Percentiles rank a stretch among this genome's conserved stretches.
Conservation (phyloP, 805 yeast species). For the Myxozyma geophila region DNA sequence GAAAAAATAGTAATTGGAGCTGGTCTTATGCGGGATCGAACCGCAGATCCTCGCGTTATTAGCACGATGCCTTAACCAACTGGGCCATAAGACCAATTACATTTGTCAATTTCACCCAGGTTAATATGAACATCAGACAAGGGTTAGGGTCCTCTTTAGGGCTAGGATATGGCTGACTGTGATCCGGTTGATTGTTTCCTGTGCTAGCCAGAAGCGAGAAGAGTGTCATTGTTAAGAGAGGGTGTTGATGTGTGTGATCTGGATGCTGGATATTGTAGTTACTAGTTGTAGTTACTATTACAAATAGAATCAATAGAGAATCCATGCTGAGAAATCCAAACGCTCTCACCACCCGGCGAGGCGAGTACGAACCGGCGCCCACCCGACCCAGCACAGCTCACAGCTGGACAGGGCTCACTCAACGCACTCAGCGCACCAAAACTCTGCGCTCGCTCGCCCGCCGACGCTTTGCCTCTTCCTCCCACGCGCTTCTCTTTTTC, state of each 20-base stretch:
- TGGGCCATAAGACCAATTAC: slow-evolving; percentile 38
- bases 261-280: too few species aligned
- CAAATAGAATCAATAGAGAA: too few species aligned
- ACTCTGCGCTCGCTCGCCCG: not conserved
- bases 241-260: too few species aligned
- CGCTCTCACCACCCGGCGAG: not conserved
- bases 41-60: slow-evolving; percentile 40
- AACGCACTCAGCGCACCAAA: not conserved
- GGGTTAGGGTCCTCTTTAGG: not conserved
- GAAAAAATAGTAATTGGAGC: slow-evolving; percentile 26
- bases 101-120: not conserved
- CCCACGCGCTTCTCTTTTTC: not conserved
- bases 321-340: too few species aligned
- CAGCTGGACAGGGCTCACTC: not conserved
- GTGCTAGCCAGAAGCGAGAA: too few species aligned
- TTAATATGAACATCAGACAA: not conserved
- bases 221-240: too few species aligned
- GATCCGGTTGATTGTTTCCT: not conserved
- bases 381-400: slow-evolving; percentile 7
- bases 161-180: slow-evolving; percentile 7
- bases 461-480: not conserved
- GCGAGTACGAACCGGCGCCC: slow-evolving; percentile 16
- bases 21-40: slow-evolving; percentile 39
- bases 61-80: slow-evolving; percentile 40
- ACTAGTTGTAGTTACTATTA: too few species aligned